phyloP scores from a whole-genome alignment of 2,329 filamentous ascomycete genomes.

The Simplicillium sp. region DNA sequence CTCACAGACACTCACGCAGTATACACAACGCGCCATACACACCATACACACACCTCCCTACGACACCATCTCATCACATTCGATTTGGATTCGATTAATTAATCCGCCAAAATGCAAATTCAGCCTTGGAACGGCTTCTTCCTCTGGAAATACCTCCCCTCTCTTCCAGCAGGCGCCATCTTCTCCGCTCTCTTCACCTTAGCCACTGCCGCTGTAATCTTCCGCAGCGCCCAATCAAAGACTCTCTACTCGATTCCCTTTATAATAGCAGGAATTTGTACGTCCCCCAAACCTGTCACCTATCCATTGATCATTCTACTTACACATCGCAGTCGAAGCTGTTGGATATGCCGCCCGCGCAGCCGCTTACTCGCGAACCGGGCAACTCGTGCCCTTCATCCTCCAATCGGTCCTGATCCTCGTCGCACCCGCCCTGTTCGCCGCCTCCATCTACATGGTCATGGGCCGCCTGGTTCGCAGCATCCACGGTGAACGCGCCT shows the following conservation, averaged over 20 bases:
- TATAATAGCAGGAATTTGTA: slow-evolving; percentile 36
- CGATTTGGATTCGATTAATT: neutral
- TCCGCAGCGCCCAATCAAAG: slow-evolving; percentile 29
- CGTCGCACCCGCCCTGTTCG: slow-evolving; percentile 36
- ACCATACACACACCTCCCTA: too few relatives aligned
- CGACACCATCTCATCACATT: neutral
- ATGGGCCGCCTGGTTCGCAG: slow-evolving; percentile 32
- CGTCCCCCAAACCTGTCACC: slow-evolving; percentile 13
- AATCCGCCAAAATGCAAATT: slow-evolving; percentile 10
- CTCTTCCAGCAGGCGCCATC: slow-evolving; percentile 32
- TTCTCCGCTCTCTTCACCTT: slow-evolving; percentile 35
- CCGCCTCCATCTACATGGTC: slow-evolving; percentile 42
- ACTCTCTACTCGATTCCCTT: slow-evolving; percentile 43
- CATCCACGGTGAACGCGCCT: slow-evolving; percentile 23
- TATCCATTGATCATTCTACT: neutral
- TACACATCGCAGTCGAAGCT: slow-evolving; percentile 27
- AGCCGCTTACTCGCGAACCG: slow-evolving; percentile 17
- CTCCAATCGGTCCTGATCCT: slow-evolving; percentile 33
- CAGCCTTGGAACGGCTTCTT: slow-evolving; percentile 21
- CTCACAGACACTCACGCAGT: too few relatives aligned
- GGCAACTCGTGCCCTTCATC: slow-evolving; percentile 25
- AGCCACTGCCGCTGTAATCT: slow-evolving; percentile 31
- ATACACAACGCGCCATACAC: too few relatives aligned
- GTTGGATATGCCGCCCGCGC: slow-evolving; percentile 29
- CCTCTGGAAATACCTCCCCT: slow-evolving; percentile 27